phyloP scores from a whole-genome alignment of 2,329 filamentous ascomycete species.

The Chaetomiaceae sp. region DNA sequence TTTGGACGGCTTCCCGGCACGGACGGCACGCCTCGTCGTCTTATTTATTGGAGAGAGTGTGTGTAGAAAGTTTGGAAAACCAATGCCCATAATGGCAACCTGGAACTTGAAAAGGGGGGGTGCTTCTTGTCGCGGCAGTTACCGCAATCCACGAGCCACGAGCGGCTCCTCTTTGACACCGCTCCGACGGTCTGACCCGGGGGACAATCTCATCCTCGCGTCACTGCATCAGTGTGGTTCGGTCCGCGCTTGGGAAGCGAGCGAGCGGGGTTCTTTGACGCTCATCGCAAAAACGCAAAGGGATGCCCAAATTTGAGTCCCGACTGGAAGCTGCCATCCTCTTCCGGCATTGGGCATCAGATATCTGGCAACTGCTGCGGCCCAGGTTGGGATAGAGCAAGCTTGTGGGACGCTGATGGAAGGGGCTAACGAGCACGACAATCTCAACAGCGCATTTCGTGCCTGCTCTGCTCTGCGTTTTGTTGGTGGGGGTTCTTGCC shows the following conservation, averaged over 20 bases:
- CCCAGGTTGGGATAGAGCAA: no score
- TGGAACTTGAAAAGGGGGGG: no score
- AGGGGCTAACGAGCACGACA: no score
- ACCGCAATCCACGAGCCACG: background rate
- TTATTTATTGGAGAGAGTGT: no score
- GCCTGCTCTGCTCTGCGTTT: background rate
- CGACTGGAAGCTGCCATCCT: no score
- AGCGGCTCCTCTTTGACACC: background rate
- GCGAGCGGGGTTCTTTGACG: constrained; percentile 7
- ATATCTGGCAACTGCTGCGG: no score
- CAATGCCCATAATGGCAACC: no score
- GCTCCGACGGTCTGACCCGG: background rate
- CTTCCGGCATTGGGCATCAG: no score
- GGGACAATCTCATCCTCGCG: constrained; percentile 6
- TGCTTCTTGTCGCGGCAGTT: background rate
- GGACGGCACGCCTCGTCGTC: background rate
- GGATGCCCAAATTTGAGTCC: background rate
- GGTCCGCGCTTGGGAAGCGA: background rate
- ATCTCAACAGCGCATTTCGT: no score
- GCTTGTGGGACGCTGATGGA: no score
- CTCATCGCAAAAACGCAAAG: background rate
- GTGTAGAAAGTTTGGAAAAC: no score
- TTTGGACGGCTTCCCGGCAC: constrained; percentile 1
- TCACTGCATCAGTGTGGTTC: constrained; percentile 8
- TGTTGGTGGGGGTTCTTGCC: background rate